Evolutionary conservation across 345 rosid genomes (phyloP).

Genomic region (Citrus glauca): DNA sequence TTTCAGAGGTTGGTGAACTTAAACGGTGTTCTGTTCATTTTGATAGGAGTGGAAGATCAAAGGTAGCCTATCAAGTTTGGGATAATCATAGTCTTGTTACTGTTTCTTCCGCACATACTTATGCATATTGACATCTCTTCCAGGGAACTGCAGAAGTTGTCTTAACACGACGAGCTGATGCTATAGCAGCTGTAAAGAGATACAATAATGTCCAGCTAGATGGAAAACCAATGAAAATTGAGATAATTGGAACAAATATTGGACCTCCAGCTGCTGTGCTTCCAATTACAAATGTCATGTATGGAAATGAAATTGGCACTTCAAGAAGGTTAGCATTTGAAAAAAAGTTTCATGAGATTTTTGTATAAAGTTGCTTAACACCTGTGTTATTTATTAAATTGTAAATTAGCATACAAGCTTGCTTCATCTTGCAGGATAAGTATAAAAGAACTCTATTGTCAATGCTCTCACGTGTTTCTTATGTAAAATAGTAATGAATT

Average conservation of each 20-base stretch:
- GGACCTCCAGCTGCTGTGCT: slow-evolving; percentile 25
- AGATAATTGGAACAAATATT: slow-evolving; percentile 54
- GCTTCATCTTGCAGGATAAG: not conserved
- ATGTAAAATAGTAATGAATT: not conserved
- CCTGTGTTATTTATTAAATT: not conserved
- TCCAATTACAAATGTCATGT: slow-evolving; percentile 29
- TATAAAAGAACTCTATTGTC: not conserved
- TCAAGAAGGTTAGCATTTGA: slow-evolving; percentile 27
- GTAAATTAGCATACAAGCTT: not conserved
- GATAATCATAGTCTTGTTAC: not conserved
- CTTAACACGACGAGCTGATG: slow-evolving; percentile 47
- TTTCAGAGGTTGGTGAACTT: slow-evolving; percentile 68
- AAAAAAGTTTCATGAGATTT: not conserved
- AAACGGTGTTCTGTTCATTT: slow-evolving; percentile 59
- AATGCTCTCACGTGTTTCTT: not conserved
- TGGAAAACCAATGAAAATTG: slow-evolving; percentile 69
- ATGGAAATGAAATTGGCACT: slow-evolving; percentile 33
- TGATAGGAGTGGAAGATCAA: slow-evolving; percentile 73
- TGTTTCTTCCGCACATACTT: slow-evolving; percentile 12
- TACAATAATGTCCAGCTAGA: slow-evolving; percentile 69
- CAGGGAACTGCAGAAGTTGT: slow-evolving; percentile 78
- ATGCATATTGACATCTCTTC: slow-evolving; percentile 14
- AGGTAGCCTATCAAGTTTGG: slow-evolving; percentile 41
- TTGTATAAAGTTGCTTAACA: not conserved
- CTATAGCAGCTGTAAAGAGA: slow-evolving; percentile 60